Evolutionary conservation across 345 rosid species (phyloP).

Genomic region (Populus tremula): DNA sequence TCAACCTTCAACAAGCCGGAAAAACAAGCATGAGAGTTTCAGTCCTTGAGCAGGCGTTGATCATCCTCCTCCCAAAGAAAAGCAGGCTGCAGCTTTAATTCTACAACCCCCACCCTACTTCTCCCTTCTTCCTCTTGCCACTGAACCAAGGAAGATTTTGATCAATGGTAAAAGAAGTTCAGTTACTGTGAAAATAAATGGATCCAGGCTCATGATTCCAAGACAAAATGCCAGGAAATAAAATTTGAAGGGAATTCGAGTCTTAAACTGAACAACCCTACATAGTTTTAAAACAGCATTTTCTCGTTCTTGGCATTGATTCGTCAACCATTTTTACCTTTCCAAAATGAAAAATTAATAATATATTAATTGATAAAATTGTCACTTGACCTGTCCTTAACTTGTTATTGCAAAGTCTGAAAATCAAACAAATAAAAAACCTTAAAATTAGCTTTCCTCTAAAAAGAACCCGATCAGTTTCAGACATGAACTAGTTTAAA

Average conservation of each 20-base stretch:
- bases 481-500: neutral
- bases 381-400: neutral
- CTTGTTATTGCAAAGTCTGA: neutral
- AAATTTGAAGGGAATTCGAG: neutral
- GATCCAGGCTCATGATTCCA: neutral
- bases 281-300: neutral
- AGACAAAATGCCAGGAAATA: neutral
- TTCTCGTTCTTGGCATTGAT: neutral
- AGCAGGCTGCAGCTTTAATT: neutral
- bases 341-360: neutral
- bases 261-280: neutral
- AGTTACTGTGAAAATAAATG: neutral
- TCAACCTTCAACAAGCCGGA: constrained; percentile 53
- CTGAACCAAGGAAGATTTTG: neutral
- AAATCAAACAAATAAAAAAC: neutral
- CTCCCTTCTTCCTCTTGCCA: neutral
- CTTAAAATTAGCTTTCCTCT: neutral
- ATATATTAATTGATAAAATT: neutral
- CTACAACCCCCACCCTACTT: neutral
- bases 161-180: neutral
- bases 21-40: constrained; percentile 1
- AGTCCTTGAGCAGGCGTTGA: neutral
- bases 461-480: neutral
- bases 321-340: neutral
- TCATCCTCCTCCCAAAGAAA: neutral